Conservation (phyloP, 768 basidiomycete species). For the Suillus plorans region DNA sequence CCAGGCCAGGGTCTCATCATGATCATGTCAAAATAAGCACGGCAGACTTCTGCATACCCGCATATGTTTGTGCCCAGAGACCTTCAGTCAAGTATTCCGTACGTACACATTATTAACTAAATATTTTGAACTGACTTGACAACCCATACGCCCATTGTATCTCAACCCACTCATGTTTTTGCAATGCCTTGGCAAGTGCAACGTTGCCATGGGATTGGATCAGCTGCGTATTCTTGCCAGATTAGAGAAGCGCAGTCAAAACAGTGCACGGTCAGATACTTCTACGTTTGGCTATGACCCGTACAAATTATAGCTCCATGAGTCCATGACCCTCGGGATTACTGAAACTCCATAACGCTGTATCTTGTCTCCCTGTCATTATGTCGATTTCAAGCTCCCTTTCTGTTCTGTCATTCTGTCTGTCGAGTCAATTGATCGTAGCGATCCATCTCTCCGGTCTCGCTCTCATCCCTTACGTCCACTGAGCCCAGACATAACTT, state of each 20-base stretch:
- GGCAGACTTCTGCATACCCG: not conserved
- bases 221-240: not conserved
- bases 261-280: not conserved
- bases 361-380: not conserved
- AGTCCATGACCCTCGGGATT: not conserved
- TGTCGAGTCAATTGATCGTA: not conserved
- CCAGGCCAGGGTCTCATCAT: not conserved
- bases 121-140: not conserved
- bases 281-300: not conserved
- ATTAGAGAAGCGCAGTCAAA: not conserved
- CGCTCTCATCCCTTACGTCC: conserved; percentile 2
- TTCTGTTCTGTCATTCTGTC: not conserved
- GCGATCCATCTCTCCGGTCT: not conserved
- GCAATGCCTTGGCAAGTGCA: not conserved
- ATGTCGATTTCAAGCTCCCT: conserved; percentile 3
- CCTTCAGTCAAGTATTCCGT: not conserved
- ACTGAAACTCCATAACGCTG: not conserved
- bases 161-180: not conserved
- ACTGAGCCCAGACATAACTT: not conserved
- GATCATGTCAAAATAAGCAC: not conserved
- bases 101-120: not conserved
- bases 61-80: not conserved
- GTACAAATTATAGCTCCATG: not conserved
- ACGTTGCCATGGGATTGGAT: conserved; percentile 16
- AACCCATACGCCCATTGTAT: not conserved